Base-by-base conservation (phyloP, 495 filamentous ascomycete species). In the Penicillium atrosanguineum region DNA sequence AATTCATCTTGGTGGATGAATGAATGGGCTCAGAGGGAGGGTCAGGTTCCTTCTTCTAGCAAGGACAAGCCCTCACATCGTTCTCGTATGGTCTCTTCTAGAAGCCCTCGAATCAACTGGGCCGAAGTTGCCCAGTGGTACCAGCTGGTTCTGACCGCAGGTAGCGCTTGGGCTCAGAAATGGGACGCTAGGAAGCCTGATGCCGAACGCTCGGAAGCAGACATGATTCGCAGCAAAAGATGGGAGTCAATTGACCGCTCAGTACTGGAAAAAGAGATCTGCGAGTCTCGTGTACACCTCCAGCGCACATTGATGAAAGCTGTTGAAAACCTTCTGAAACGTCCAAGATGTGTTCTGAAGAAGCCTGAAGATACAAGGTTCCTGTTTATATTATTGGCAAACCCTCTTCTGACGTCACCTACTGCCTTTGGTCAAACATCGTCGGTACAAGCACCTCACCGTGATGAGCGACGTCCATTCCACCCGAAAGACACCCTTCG, bases 1-100 rank as follows among this genome's bases (percentile, higher is more conserved):
- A 94, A 93, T 63, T 89, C 89, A 2, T 81, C 81, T 14, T 94
- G 89, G 90, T 94, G 89, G 89, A 87, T 83, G 46, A 86, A 84
- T 19, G 76, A 80, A 51, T 61, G 65, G 52, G 65, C 71, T 11
- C 59, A 67, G 42, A 48, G 53, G 7, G 64, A 64, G 40, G 60
- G 63, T 3, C 53, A 59, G 9, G 56, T 60, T 40, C 63, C 62
- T 46, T 31, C 57, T 1, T 57, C 57, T 48, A 25, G 61, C 0
- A 69, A 63, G 53, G 69, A 71, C 7, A 69, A 61, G 43, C 28
- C 39, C 16, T 44, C 59, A 0, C 59, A 54, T 37, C 58, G 53
- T 18, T 61, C 66, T 50, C 67, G 69, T 26, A 64, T 68, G 23
- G 80, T 89, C n/a, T 85, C 70, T 41, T 70, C 76, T 16, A 83